Evolutionary conservation across 2,329 filamentous ascomycete species (phyloP), one percentile per base, ranked within the genome.

Genomic region (Knufia fluminis): DNA sequence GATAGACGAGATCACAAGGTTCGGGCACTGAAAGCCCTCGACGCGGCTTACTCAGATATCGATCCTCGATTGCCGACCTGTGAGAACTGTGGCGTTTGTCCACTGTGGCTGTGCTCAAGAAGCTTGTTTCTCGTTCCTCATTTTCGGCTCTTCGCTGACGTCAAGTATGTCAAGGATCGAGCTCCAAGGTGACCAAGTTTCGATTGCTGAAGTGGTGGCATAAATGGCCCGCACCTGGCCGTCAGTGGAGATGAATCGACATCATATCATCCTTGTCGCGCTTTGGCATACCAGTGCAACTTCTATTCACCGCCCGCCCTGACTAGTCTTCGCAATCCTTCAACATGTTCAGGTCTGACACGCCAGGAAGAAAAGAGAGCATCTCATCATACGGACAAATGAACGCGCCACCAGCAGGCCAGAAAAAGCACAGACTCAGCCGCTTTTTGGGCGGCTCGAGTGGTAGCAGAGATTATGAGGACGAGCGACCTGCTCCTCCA

Each of bases 381-480:
- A 10, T 46, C 19, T 46, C 44, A 8, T 16, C 7, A 7, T 46
- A 38, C 44, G 44, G 44, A 9, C 10, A 14, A 19, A 46, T 46
- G 44, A 38, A 16, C 9, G 20, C 51, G 3, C 39, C 49, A 31
- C 40, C 54, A 19, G 26, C 53, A 73, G 71, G 0, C 61, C 73
- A 0, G 69, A 75, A n/a, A 77, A 83, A 62, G 80, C 80, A 38
- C 57, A 69, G 71, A 33, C 71, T 71, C 10, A 79, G 82, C 1
- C 79, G 78, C 1, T 75, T 75, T 1, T 64, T 81, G 43, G 84
- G 77, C 75, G 69, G 74, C 35, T n/a, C n/a, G n/a, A 36, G 7
- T 14, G 35, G 16, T 9, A 55, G 55, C 43, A 49, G 54, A 22
- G 52, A 59, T 14, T 48, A 48, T 28, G 48, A 48, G 20, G 48